phyloP scores from a whole-genome alignment of 768 basidiomycete species.

The Austroboletus eburneus region DNA sequence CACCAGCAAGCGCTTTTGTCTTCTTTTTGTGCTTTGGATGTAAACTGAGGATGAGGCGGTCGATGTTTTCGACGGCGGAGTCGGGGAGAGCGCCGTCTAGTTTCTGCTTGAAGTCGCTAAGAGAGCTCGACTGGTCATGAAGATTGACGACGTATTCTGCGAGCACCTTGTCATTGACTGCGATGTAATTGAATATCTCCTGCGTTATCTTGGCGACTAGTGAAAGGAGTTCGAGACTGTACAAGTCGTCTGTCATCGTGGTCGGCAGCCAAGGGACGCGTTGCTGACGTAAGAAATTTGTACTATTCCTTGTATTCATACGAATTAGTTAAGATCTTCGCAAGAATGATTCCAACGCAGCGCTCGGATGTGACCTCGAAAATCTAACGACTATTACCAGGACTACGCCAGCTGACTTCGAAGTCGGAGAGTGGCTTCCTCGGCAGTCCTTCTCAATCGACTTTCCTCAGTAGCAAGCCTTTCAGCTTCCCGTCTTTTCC shows the following conservation, averaged over 20 bases:
- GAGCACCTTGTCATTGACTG: constrained; percentile 83
- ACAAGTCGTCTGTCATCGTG: constrained; percentile 74
- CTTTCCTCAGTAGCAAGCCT: constrained; percentile 46
- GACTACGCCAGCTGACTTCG: constrained; percentile 22
- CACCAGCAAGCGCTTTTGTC: constrained; percentile 30
- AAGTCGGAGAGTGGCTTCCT: constrained; percentile 43
- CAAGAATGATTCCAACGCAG: too few species aligned
- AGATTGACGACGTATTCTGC: constrained; percentile 94
- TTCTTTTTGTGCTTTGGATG: constrained; percentile 94
- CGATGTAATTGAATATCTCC: constrained; percentile 86
- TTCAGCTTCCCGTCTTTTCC: constrained; percentile 57
- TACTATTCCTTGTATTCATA: too few species aligned
- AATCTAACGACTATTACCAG: not conserved
- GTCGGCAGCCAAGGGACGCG: constrained; percentile 1
- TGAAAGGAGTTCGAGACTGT: constrained; percentile 90
- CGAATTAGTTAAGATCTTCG: too few species aligned
- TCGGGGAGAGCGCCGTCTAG: constrained; percentile 81
- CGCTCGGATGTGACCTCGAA: not conserved
- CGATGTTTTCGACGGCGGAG: constrained; percentile 87
- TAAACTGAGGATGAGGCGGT: constrained; percentile 89
- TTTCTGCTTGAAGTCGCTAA: constrained; percentile 77
- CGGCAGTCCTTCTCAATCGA: constrained; percentile 43
- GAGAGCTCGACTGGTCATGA: constrained; percentile 77
- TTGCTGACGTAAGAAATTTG: constrained; percentile 26
- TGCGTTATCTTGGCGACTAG: constrained; percentile 89